Evolutionary conservation across 176 grass and related monocot genomes (phyloP).

Genomic region (Chloris gayana): DNA sequence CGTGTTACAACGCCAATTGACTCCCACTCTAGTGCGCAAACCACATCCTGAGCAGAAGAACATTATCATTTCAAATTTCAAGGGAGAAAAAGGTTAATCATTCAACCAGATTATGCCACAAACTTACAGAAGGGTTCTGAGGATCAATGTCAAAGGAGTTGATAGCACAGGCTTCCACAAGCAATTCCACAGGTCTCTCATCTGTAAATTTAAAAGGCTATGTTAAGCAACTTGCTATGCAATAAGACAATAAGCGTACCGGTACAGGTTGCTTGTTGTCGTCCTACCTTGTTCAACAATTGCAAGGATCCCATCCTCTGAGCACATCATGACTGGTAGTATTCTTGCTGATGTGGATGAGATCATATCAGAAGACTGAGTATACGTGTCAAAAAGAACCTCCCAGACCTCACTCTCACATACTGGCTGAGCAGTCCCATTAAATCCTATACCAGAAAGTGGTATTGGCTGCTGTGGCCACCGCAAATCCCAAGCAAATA

Average conservation of each 20-base stretch:
- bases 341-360: conserved; percentile 62
- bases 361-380: conserved; percentile 56
- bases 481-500: conserved; percentile 90
- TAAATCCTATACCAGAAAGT: conserved; percentile 60
- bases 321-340: conserved; percentile 94
- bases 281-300: conserved; percentile 77
- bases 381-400: conserved; percentile 83
- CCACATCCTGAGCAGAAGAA: conserved; percentile 62
- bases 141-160: conserved; percentile 96
- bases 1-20: conserved; percentile 76
- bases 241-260: not conserved
- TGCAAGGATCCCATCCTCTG: conserved; percentile 90
- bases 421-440: conserved; percentile 35
- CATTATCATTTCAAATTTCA: conserved; percentile 14
- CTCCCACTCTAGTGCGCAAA: conserved; percentile 90
- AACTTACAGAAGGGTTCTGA: conserved; percentile 86
- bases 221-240: conserved; percentile 10
- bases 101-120: not conserved
- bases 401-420: conserved; percentile 91
- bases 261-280: not conserved
- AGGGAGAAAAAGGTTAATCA: not conserved
- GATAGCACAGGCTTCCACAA: conserved; percentile 79
- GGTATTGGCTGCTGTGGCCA: conserved; percentile 70
- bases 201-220: conserved; percentile 43
- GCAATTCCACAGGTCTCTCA: conserved; percentile 63